phyloP scores from a whole-genome alignment of 163 green algal species.

The Chloroidium sp. region DNA sequence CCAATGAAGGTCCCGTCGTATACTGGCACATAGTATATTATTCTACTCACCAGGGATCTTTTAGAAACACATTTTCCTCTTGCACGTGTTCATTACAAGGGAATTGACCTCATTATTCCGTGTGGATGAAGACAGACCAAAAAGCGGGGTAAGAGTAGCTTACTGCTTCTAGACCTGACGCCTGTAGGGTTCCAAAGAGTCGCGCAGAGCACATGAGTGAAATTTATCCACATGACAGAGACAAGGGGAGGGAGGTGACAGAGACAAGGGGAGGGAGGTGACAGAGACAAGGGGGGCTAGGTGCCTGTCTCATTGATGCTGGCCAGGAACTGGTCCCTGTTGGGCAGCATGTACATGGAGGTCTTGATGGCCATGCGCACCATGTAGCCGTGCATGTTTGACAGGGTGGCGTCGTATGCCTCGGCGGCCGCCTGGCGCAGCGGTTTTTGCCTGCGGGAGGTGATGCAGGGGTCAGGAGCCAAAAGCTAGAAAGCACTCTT shows the following conservation, averaged over 20 bases:
- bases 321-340: slow-evolving; percentile 43
- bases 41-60: too few species aligned
- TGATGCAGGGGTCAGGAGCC: too few species aligned
- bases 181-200: neutral
- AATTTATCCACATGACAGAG: neutral
- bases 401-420: slow-evolving; percentile 26
- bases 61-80: too few species aligned
- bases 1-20: too few species aligned
- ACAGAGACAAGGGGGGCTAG: neutral
- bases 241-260: neutral
- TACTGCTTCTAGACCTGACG: neutral
- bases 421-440: slow-evolving; percentile 1
- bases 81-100: too few species aligned
- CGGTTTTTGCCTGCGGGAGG: neutral
- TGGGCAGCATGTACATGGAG: slow-evolving; percentile 55
- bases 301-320: slow-evolving; percentile 39
- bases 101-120: too few species aligned
- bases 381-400: slow-evolving; percentile 53
- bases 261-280: neutral
- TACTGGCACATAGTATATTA: too few species aligned
- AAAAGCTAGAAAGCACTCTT: too few species aligned
- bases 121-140: too few species aligned
- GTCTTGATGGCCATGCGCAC: slow-evolving; percentile 57
- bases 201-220: neutral
- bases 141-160: too few species aligned